A percentile compares a stretch with the other conserved stretches of the same genome.
Conservation (phyloP, 1,284 basidiomycete species). For the Malassezia sympodialis region DNA sequence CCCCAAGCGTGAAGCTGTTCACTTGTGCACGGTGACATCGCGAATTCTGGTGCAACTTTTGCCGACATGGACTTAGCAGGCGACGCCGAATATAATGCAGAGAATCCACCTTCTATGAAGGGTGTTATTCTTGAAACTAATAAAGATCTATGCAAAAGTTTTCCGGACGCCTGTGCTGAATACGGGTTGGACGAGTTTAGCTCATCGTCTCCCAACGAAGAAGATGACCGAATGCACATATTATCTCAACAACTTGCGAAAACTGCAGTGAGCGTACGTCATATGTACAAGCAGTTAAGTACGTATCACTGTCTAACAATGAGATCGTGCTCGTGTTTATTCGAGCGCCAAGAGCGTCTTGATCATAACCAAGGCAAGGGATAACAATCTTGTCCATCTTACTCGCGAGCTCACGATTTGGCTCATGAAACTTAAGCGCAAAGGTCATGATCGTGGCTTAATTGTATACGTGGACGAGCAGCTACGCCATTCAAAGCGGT, state of each 20-base stretch:
- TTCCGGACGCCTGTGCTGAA: background rate
- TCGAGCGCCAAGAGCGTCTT: conserved; percentile 84
- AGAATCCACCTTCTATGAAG: conserved; percentile 9
- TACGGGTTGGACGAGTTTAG: background rate
- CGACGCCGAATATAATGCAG: conserved; percentile 6
- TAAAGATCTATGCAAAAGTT: background rate
- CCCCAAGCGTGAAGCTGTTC: background rate
- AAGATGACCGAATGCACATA: conserved; percentile 59
- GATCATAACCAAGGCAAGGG: conserved; percentile 94
- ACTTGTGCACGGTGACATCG: background rate
- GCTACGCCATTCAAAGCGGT: conserved; percentile 78
- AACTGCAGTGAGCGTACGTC: conserved; percentile 89
- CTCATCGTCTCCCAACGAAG: conserved; percentile 49
- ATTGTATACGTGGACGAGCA: conserved; percentile 80
- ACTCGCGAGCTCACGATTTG: conserved; percentile 73
- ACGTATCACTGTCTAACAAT: conserved; percentile 45
- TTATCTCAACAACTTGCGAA: conserved; percentile 87
- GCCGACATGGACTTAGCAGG: background rate
- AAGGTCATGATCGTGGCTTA: conserved; percentile 31
- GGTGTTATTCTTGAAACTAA: background rate
- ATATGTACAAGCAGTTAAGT: conserved; percentile 99
- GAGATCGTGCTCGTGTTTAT: conserved; percentile 80
- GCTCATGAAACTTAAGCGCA: conserved; percentile 39
- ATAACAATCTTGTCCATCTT: conserved; percentile 88
- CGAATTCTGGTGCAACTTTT: background rate